A percentile compares a stretch with the other conserved stretches of the same genome.
phyloP scores from a whole-genome alignment of 208 protist species.

The Vickermania ingenoplastis region DNA sequence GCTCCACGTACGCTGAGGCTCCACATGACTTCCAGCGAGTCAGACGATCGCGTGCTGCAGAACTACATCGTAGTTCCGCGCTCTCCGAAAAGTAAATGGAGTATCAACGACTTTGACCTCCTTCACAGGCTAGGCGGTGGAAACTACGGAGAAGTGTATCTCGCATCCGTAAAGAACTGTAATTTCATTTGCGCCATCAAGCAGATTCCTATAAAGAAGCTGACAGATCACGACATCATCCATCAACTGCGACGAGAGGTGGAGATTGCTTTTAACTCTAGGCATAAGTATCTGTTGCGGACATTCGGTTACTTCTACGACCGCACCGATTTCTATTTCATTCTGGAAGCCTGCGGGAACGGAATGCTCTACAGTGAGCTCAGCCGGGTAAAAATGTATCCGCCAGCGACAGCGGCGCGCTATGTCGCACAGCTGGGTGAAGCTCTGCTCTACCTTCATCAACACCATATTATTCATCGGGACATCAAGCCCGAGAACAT shows the following conservation, averaged over 20 bases:
- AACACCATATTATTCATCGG: conserved; percentile 95
- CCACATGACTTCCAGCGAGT: conserved; percentile 36
- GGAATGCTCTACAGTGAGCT: conserved; percentile 98
- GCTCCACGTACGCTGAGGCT: no score
- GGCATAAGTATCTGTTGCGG: conserved; percentile 97
- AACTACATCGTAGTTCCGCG: conserved; percentile 62
- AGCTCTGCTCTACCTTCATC: conserved; percentile 95
- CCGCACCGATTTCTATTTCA: conserved; percentile 95
- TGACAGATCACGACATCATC: conserved; percentile 93
- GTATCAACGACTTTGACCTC: conserved; percentile 91
- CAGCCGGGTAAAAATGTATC: conserved; percentile 80
- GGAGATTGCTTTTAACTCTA: conserved; percentile 98
- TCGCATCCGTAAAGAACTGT: conserved; percentile 94
- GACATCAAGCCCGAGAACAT: conserved; percentile 95
- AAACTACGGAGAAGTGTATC: conserved; percentile 98
- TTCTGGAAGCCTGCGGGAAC: conserved; percentile 96
- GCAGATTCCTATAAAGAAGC: conserved; percentile 91
- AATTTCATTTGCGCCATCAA: conserved; percentile 99
- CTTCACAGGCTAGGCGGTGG: conserved; percentile 92
- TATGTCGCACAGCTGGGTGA: conserved; percentile 92
- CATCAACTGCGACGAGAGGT: conserved; percentile 98
- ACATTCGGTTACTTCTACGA: conserved; percentile 98
- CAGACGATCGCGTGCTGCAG: conserved; percentile 44
- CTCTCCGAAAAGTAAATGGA: conserved; percentile 63
- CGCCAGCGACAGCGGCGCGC: conserved; percentile 71